Percentiles rank a stretch among this genome's conserved stretches.
phyloP scores from a whole-genome alignment of 2,329 filamentous ascomycete genomes.

The Tolypocladium guangdongense region DNA sequence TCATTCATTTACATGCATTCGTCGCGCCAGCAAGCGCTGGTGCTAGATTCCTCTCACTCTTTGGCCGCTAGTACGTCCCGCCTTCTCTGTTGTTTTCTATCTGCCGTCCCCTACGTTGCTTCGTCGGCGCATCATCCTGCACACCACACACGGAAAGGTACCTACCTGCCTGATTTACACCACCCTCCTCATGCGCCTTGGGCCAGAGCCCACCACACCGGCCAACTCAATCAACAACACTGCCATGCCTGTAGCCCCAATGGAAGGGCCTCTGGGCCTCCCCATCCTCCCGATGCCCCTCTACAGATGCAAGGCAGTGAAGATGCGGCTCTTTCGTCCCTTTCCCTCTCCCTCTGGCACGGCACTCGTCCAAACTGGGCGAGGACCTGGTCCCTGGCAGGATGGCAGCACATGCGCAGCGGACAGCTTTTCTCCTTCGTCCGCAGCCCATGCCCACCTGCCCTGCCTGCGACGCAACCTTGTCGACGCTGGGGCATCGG shows the following conservation, averaged over 20 bases:
- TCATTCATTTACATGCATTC: neutral
- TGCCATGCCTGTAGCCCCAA: neutral
- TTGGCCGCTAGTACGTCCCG: too few species aligned
- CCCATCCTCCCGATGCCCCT: neutral
- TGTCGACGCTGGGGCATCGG: slow-evolving; percentile 4
- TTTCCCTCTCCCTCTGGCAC: neutral
- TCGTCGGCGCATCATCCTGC: neutral
- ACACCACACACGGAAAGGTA: neutral
- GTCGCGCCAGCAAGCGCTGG: slow-evolving; percentile 1
- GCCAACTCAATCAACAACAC: slow-evolving; percentile 7
- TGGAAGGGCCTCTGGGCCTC: neutral
- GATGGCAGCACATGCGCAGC: neutral
- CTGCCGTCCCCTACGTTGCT: neutral
- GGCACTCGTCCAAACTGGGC: neutral
- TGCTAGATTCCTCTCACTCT: neutral
- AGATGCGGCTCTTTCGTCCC: neutral
- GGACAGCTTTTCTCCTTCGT: neutral
- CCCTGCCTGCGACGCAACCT: neutral
- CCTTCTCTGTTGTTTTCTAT: neutral
- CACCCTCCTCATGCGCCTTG: slow-evolving; percentile 7
- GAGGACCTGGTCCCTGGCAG: neutral
- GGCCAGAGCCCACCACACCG: slow-evolving; percentile 1
- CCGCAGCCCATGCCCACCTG: neutral
- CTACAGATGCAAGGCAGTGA: neutral
- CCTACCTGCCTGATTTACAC: slow-evolving; percentile 15